Conservation (phyloP, 164 flowering plant genomes). For the Stephania japonica region DNA sequence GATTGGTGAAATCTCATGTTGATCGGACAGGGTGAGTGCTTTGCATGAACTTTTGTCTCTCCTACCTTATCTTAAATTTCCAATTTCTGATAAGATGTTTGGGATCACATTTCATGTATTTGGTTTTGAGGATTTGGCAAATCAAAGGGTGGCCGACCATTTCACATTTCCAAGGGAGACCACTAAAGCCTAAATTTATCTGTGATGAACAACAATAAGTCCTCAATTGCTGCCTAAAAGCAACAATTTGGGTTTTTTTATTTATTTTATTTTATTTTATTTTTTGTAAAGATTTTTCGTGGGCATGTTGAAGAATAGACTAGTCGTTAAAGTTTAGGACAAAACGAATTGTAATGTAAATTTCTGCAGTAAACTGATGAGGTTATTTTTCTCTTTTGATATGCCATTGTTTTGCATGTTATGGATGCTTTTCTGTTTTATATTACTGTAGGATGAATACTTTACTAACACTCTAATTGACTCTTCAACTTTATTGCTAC, state of each 20-base stretch:
- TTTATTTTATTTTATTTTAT: not conserved
- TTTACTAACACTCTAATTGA: not conserved
- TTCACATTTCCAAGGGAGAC: constrained; percentile 5
- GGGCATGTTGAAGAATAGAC: not conserved
- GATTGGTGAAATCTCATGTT: not conserved
- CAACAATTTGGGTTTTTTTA: not conserved
- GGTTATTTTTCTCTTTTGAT: no score
- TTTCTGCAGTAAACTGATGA: not conserved
- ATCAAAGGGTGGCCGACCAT: not conserved
- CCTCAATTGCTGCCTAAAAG: not conserved
- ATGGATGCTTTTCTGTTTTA: no score
- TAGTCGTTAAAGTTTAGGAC: not conserved
- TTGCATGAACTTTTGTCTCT: constrained; percentile 7
- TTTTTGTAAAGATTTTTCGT: no score
- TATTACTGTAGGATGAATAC: not conserved
- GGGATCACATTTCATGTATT: not conserved
- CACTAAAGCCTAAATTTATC: not conserved
- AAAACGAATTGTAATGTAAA: not conserved
- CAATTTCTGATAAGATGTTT: constrained; percentile 1
- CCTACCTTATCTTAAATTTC: not conserved
- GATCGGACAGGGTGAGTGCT: constrained; percentile 4
- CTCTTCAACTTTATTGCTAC: not conserved
- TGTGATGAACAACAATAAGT: not conserved
- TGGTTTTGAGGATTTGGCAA: constrained; percentile 2
- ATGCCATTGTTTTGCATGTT: no score